Conservation (phyloP, 306 rosid species). For the Hippophae rhamnoides region DNA sequence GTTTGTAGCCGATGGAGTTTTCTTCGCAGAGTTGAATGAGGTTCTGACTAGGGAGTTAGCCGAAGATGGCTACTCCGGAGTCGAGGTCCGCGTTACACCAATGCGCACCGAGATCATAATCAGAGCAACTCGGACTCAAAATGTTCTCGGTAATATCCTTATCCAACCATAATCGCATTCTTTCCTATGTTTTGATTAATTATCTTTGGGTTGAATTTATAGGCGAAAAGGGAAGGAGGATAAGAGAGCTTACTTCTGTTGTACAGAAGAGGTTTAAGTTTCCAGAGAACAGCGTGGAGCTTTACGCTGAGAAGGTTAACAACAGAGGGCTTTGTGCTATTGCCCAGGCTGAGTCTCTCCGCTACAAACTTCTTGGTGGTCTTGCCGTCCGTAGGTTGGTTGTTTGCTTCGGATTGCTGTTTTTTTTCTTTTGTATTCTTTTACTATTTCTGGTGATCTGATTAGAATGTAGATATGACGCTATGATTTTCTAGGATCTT, state of each 20-base stretch:
- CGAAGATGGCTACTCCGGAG: constrained; percentile 73
- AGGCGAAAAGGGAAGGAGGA: constrained; percentile 71
- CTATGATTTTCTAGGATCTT: too few species aligned
- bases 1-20: constrained; percentile 69
- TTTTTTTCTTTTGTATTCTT: too few species aligned
- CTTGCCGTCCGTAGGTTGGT: constrained; percentile 57
- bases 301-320: constrained; percentile 73
- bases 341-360: constrained; percentile 68
- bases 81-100: constrained; percentile 69
- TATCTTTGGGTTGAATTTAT: not conserved
- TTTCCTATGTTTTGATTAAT: not conserved
- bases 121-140: constrained; percentile 51
- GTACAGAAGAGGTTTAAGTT: constrained; percentile 70
- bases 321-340: constrained; percentile 60
- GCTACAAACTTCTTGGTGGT: constrained; percentile 72
- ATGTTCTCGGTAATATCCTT: constrained; percentile 33
- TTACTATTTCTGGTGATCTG: too few species aligned
- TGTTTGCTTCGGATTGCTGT: too few species aligned
- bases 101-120: constrained; percentile 66
- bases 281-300: constrained; percentile 66
- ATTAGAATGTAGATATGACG: too few species aligned
- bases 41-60: constrained; percentile 67
- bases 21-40: constrained; percentile 73
- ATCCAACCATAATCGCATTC: not conserved
- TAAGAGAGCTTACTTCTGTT: constrained; percentile 60